Conservation (phyloP, 140 eudicot genomes). For the Flaveria floridana region DNA sequence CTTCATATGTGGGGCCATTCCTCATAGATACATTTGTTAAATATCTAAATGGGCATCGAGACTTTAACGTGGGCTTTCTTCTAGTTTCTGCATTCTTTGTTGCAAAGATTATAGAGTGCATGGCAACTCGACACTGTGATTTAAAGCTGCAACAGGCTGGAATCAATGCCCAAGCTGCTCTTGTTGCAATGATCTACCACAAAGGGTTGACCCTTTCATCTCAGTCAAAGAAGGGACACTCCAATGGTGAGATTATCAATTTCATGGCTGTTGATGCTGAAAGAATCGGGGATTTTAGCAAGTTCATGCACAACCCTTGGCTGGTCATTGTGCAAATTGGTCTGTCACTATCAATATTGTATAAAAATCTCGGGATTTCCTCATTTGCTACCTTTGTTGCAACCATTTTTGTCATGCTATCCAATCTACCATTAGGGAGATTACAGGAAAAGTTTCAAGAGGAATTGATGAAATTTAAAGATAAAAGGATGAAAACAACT, state of each 20-base stretch:
- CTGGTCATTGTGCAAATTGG: conserved; percentile 49
- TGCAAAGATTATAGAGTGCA: conserved; percentile 53
- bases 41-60: conserved; percentile 48
- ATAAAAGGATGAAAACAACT: conserved; percentile 76
- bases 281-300: conserved; percentile 54
- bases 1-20: conserved; percentile 64
- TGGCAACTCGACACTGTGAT: conserved; percentile 49
- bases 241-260: conserved; percentile 78
- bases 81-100: conserved; percentile 45
- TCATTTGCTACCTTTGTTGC: conserved; percentile 57
- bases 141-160: conserved; percentile 52
- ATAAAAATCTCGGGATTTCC: conserved; percentile 59
- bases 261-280: conserved; percentile 84
- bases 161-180: conserved; percentile 42
- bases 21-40: conserved; percentile 62
- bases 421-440: conserved; percentile 54
- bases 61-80: conserved; percentile 47
- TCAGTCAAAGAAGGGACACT: conserved; percentile 55
- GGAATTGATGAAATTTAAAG: conserved; percentile 61
- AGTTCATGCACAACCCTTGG: conserved; percentile 73
- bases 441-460: conserved; percentile 56
- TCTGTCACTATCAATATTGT: conserved; percentile 56
- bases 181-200: conserved; percentile 45
- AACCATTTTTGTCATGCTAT: conserved; percentile 46
- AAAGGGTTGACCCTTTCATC: conserved; percentile 48